Evolutionary conservation across 768 basidiomycete genomes (phyloP), one percentile per base, ranked within the genome.

Genomic region (Leucocoprinus leucothites): DNA sequence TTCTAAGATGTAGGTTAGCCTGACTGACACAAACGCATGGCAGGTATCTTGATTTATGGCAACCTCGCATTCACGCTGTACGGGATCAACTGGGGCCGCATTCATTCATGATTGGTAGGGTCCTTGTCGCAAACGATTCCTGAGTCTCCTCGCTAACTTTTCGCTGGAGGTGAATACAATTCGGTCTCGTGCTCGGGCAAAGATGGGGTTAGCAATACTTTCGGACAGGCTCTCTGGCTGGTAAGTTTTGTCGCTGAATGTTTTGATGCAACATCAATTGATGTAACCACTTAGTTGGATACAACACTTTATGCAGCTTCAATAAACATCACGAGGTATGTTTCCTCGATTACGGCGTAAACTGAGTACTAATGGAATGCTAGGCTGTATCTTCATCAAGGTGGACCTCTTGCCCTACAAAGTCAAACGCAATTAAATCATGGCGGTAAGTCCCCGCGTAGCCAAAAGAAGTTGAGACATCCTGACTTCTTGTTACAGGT

Each of bases 21-120:
- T 5, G 19, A 21, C 19, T 54, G 43, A 9, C 48, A 52, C 3
- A 48, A 18, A 11, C n/a, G 16, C 19, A 47, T 48, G n/a, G 42
- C 43, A 81, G 80, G 60, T 80, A 75, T 60, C 69, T 81, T n/a
- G 79, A 82, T 61, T 66, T 80, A 41, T 82, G 80, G 78, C 79
- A 79, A 61, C 80, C 79, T 2, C 71, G 80, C 26, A 80, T 82
- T 28, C 65, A 70, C 28, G 69, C 72, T 3, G 74, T 81, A 11
- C 72, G 80, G 28, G 66, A 71, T 28, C 73, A 75, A 49, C 71
- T 82, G 7, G 81, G 80, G 2, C 69, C 74, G 6, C 72, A 81
- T 51, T 64, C 73, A 9, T 82, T 82, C 51, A 67, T 76, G 35
- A 76, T 81, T 47, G 80, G 78, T 79, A 52, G 36, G 59, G 53